A percentile compares a stretch with the other conserved stretches of the same genome.
phyloP scores from a whole-genome alignment of 768 basidiomycete species.

The Jaapia argillacea region DNA sequence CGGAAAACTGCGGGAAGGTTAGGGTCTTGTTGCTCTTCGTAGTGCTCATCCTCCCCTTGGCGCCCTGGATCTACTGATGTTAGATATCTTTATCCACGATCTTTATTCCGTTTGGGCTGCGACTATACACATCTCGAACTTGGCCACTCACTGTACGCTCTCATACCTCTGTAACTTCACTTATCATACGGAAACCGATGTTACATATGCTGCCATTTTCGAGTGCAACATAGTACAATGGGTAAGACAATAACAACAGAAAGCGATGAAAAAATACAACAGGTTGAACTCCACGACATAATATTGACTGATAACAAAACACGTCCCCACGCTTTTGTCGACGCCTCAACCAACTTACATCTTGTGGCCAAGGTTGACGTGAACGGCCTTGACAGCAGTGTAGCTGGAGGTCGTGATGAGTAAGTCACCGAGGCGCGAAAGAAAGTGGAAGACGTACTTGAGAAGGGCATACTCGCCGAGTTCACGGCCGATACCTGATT shows the following conservation, averaged over 20 bases:
- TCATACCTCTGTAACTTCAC: too few relatives aligned
- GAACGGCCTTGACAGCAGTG: conserved; percentile 47
- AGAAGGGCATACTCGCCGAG: conserved; percentile 52
- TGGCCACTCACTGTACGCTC: too few relatives aligned
- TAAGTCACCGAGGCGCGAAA: conserved; percentile 1
- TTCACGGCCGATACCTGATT: conserved; percentile 63
- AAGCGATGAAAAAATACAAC: too few relatives aligned
- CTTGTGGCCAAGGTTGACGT: conserved; percentile 37
- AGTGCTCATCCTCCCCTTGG: not conserved
- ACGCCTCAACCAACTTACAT: conserved; percentile 8
- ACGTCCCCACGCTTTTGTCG: too few relatives aligned
- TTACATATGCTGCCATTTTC: too few relatives aligned
- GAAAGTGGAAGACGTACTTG: conserved; percentile 26
- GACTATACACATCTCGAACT: not conserved
- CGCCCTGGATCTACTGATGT: not conserved
- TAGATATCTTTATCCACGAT: not conserved
- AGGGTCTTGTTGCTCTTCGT: not conserved
- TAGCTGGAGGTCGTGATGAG: conserved; percentile 28
- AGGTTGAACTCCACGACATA: too few relatives aligned
- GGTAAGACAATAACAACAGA: too few relatives aligned
- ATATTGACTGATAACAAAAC: too few relatives aligned
- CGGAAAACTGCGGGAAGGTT: not conserved
- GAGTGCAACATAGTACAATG: too few relatives aligned
- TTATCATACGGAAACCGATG: too few relatives aligned
- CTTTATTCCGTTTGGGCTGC: not conserved